These are phyloP conservation scores for Cercophora newfieldiana DNA, from an alignment of 495 filamentous ascomycete species.

Conservation along the genomic window DNA sequence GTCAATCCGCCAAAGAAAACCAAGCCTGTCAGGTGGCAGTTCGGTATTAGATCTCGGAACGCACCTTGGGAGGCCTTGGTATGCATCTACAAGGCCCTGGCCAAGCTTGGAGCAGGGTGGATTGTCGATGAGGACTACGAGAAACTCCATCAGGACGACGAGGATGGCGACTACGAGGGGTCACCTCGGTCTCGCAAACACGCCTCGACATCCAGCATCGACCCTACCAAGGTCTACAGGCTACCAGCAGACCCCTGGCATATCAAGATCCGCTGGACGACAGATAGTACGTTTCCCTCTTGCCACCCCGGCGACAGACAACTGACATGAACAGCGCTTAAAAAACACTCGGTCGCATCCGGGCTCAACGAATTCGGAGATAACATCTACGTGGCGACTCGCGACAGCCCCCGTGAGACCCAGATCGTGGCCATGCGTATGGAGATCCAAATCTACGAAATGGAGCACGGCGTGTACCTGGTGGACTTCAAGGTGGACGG, in stretches of 20 bases:
- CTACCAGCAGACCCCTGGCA: constrained; percentile 95
- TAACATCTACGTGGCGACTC: constrained; percentile 31
- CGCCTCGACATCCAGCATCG: constrained; percentile 23
- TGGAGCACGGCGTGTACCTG: constrained; percentile 90
- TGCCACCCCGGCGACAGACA: constrained; percentile 13
- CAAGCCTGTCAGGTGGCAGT: constrained; percentile 87
- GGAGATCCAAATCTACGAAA: constrained; percentile 94
- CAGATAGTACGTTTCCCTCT: constrained; percentile 60
- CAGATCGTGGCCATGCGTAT: constrained; percentile 79
- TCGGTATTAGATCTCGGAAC: constrained; percentile 92
- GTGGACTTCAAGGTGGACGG: constrained; percentile 99
- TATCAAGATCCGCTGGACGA: constrained; percentile 83
- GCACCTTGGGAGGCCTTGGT: constrained; percentile 89
- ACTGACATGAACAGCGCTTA: constrained; percentile 34
- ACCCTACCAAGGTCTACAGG: constrained; percentile 56
- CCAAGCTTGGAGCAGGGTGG: constrained; percentile 87
- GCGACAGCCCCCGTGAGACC: constrained; percentile 44
- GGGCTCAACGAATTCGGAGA: constrained; percentile 37
- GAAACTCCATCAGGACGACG: constrained; percentile 36
- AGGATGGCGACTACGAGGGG: constrained; percentile 23
- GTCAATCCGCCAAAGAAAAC: constrained; percentile 62
- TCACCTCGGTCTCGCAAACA: constrained; percentile 19
- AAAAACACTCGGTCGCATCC: constrained; percentile 37
- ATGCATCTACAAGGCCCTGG: constrained; percentile 88
- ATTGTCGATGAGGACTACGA: constrained; percentile 59